phyloP scores from a whole-genome alignment of 805 yeast species.

The Isabelozyma rhagii region DNA sequence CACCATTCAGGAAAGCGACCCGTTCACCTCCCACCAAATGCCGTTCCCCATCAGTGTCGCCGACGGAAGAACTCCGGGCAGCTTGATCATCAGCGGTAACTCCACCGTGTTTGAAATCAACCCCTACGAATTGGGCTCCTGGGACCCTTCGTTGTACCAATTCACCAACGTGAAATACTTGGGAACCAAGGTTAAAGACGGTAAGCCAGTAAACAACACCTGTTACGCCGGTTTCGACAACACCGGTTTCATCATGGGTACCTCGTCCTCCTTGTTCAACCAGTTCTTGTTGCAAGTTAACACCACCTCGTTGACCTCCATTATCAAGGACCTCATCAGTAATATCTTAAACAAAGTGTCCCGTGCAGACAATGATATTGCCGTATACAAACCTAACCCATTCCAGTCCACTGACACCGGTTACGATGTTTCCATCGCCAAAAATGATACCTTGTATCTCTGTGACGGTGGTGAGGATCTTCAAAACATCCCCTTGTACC shows the following conservation, averaged over 20 bases:
- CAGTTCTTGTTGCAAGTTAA: constrained; percentile 58
- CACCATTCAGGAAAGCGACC: constrained; percentile 18
- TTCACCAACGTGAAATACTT: constrained; percentile 67
- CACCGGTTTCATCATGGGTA: constrained; percentile 77
- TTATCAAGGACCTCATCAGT: constrained; percentile 17
- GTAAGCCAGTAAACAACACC: constrained; percentile 43
- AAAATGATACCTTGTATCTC: constrained; percentile 24
- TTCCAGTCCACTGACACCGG: constrained; percentile 38
- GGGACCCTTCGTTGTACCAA: constrained; percentile 73
- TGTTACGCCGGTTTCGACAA: constrained; percentile 77
- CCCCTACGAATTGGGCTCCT: constrained; percentile 64
- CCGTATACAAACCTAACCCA: constrained; percentile 73
- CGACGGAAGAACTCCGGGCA: constrained; percentile 36
- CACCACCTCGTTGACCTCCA: constrained; percentile 23
- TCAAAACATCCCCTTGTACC: constrained; percentile 36
- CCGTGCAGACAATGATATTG: constrained; percentile 59
- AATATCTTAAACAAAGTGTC: constrained; percentile 32
- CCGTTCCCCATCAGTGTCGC: constrained; percentile 41
- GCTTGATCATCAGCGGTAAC: constrained; percentile 25
- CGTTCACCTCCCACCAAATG: constrained; percentile 28
- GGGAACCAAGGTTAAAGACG: constrained; percentile 64
- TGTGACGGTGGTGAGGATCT: constrained; percentile 43
- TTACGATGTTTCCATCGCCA: constrained; percentile 11
- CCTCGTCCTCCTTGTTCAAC: constrained; percentile 80
- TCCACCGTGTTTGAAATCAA: constrained; percentile 38